Evolutionary conservation across 208 protist species (phyloP), one percentile per base, ranked within the genome.

Genomic region (Acanthamoeba divionensis): DNA sequence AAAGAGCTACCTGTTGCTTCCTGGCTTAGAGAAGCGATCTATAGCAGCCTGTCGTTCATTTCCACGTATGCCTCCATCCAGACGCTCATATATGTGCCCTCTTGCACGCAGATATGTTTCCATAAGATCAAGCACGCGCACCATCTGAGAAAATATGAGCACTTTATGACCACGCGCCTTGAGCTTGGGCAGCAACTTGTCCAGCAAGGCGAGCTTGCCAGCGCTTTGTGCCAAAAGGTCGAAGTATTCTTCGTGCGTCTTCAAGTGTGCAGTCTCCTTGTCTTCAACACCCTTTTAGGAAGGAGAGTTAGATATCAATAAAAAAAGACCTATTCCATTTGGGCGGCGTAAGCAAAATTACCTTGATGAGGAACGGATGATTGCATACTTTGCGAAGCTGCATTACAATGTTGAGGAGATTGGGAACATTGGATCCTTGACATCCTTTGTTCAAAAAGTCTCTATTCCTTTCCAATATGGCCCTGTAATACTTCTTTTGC

Each of bases 191-290:
- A 99, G 91, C 21, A 99, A 87, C 60, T 96, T 95, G 93, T 98
- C 97, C 8, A 99, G 93, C 38, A 98, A 94, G 15, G 95, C 91
- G 93, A 99, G 95, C 91, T 99, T 99, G 6, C 91, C 93, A 36
- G 77, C 62, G 4, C 80, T 85, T 60, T 91, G 63, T n/a, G 96
- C 91, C 13, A 96, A 52, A 5, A 90, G 98, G 26, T 97, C 90
- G 41, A 92, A 96, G 95, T 96, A 98, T 38, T 98, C 94, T 93
- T 98, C 98, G 26, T 93, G 55, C 12, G 62, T 92, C 44, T 97
- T 96, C 94, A 98, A 98, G 79, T 98, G 97, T 52, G 89, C 65
- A 36, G 88, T 47, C 71, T 91, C 31, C 91, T 91, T 82, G 48
- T 92, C 15, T 88, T 91, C 50, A 79, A 62, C 33, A 77, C 73